Evolutionary conservation across 2,329 filamentous ascomycete species (phyloP), one percentile per base, ranked within the genome.

Genomic region (Helotiales sp.): DNA sequence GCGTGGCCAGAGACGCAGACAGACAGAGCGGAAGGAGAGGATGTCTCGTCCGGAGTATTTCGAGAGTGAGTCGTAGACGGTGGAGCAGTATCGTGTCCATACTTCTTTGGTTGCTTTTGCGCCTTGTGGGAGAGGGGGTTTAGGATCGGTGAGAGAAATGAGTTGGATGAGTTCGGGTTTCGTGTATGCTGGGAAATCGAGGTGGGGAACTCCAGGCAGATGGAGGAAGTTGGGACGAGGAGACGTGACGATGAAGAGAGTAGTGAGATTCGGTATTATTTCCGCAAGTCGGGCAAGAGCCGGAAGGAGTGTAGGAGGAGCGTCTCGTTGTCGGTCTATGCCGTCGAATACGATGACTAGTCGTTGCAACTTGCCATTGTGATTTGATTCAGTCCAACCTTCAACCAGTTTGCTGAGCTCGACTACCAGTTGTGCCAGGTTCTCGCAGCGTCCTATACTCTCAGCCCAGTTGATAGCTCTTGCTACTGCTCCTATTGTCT

Each of bases 301-400:
- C 30, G 93, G 87, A 4, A 96, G 76, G 13, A 98, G 75, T 1
- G 91, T 96, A 2, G 85, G 81, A 5, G 89, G 85, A 5, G 89
- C 85, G 69, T 98, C 93, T 67, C 88, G 81, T 72, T 96, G 90
- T 61, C 81, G 83, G 72, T 98, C 93, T 57, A 98, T 87, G 10
- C 86, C 90, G 76, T 98, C 95, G 62, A 98, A 81, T 10, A 97
- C 90, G 57, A 98, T 74, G 8, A 93, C 86, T 66, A 96, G 92
- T 63, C 87, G 63, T 77, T 78, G 47, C 70, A 66, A 57, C 27
- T 36, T 38, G 55, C 55, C 19, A 69, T 65, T 36, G 73, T 72
- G 51, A 17, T 54, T 54, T 38, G 59, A 59, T 13, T 53, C 31
- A 38, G 49, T 63, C 67, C 65, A 66, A 6, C 34, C 52, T 44